Conservation (phyloP, 495 filamentous ascomycete species). For the Geopyxis carbonaria region DNA sequence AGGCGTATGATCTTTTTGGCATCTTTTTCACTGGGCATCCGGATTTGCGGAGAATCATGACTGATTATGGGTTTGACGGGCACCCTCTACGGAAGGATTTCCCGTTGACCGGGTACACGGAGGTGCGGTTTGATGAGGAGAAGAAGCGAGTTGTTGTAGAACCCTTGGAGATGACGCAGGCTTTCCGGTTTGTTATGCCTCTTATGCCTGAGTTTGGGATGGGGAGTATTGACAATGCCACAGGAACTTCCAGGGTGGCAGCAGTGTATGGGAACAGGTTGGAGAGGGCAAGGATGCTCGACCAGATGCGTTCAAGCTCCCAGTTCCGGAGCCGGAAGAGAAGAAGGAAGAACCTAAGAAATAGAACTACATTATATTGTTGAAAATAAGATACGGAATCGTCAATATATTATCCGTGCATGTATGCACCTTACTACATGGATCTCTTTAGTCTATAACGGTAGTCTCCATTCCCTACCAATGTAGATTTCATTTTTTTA, state of each 20-base stretch:
- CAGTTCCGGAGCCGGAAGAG: constrained; percentile 87
- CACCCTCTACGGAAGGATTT: constrained; percentile 97
- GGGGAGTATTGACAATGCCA: constrained; percentile 38
- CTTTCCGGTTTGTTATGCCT: too few relatives aligned
- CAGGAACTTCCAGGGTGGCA: constrained; percentile 90
- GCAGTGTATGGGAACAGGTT: constrained; percentile 75
- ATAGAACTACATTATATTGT: constrained; percentile 14
- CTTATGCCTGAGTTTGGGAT: constrained; percentile 8
- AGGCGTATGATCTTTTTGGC: constrained; percentile 94
- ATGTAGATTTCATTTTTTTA: too few relatives aligned
- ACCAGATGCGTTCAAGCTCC: constrained; percentile 81
- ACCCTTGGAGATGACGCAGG: constrained; percentile 91
- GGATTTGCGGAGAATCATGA: constrained; percentile 96
- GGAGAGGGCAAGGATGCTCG: constrained; percentile 61
- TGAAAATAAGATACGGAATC: neutral
- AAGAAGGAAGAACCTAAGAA: constrained; percentile 75
- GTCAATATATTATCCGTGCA: too few relatives aligned
- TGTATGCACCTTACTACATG: too few relatives aligned
- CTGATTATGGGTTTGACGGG: constrained; percentile 97
- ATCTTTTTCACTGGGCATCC: constrained; percentile 94
- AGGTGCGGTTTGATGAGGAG: constrained; percentile 95
- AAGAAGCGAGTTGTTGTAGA: constrained; percentile 99
- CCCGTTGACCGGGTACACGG: constrained; percentile 94
- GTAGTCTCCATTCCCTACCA: too few relatives aligned
- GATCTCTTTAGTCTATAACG: too few relatives aligned